Evolutionary conservation across 2,329 filamentous ascomycete genomes (phyloP).

Genomic region (Chlorencoelia australis): DNA sequence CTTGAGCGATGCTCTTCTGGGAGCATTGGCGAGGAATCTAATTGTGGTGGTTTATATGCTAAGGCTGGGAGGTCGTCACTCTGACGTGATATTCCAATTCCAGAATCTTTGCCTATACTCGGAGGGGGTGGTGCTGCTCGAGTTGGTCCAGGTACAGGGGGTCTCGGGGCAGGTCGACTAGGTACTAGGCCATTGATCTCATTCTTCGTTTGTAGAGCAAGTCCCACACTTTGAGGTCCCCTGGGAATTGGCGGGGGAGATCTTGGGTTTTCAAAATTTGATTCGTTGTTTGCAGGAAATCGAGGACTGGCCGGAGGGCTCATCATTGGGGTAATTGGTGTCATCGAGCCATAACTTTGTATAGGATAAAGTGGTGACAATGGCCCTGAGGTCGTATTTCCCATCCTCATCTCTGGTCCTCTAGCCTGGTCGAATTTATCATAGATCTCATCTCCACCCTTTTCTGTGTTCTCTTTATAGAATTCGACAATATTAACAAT

Average conservation of each 20-base stretch:
- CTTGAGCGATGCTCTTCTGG: constrained; percentile 58
- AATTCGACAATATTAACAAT: constrained; percentile 94
- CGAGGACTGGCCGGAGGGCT: constrained; percentile 77
- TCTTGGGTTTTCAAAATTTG: constrained; percentile 94
- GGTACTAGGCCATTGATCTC: constrained; percentile 58
- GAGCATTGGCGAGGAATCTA: constrained; percentile 36
- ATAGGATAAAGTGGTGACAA: constrained; percentile 37
- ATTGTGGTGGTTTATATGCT: constrained; percentile 24
- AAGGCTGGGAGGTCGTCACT: constrained; percentile 41
- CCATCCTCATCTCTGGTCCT: constrained; percentile 41
- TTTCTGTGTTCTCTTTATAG: constrained; percentile 88
- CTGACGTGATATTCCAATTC: constrained; percentile 49
- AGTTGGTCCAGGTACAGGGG: constrained; percentile 61
- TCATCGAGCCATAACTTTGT: constrained; percentile 48
- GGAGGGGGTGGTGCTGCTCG: constrained; percentile 47
- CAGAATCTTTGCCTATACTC: constrained; percentile 50
- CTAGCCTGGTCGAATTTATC: constrained; percentile 93
- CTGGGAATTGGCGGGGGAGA: constrained; percentile 80
- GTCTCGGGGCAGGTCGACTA: constrained; percentile 74
- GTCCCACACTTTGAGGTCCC: constrained; percentile 26
- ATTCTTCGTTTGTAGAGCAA: constrained; percentile 33
- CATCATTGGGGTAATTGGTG: constrained; percentile 28
- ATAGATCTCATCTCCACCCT: constrained; percentile 67
- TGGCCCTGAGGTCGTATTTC: constrained; percentile 16
- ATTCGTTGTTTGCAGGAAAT: constrained; percentile 81